phyloP scores from a whole-genome alignment of 345 rosid species.

The Geranium brycei region DNA sequence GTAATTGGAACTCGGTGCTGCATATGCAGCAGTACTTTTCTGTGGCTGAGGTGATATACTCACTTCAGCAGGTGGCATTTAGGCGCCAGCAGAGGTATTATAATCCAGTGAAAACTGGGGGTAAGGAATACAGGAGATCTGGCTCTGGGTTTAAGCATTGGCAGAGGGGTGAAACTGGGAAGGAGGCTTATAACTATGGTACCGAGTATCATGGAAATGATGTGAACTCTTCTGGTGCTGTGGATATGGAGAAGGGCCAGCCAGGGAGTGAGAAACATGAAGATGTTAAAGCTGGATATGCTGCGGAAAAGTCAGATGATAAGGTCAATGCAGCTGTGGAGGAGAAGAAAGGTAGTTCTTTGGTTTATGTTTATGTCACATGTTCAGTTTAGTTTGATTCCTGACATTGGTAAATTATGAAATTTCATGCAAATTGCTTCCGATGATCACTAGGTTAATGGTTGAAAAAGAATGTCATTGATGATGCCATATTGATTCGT shows the following conservation, averaged over 20 bases:
- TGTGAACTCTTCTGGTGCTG: conserved; percentile 4
- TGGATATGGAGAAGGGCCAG: conserved; percentile 18
- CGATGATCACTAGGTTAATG: too few relatives aligned
- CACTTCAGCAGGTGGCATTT: conserved; percentile 53
- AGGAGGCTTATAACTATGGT: too few relatives aligned
- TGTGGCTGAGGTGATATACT: conserved; percentile 35
- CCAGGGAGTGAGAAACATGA: conserved; percentile 1
- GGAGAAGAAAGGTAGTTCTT: conserved; percentile 36
- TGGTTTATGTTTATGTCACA: too few relatives aligned
- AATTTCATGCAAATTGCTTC: too few relatives aligned
- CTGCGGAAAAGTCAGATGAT: conserved; percentile 3
- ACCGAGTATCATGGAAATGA: too few relatives aligned
- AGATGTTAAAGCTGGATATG: conserved; percentile 20
- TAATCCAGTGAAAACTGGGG: background rate
- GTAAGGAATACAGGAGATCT: background rate
- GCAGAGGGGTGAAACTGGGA: too few relatives aligned
- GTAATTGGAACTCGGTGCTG: conserved; percentile 65
- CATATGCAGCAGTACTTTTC: conserved; percentile 77
- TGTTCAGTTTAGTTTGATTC: too few relatives aligned
- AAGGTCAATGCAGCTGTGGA: conserved; percentile 15
- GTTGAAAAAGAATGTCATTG: too few relatives aligned
- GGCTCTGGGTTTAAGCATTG: too few relatives aligned
- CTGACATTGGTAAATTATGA: too few relatives aligned
- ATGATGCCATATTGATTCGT: too few relatives aligned
- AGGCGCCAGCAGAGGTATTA: conserved; percentile 28